Evolutionary conservation across 2,329 filamentous ascomycete genomes (phyloP), one percentile per base, ranked within the genome.

Genomic region (Phialophora tarda): DNA sequence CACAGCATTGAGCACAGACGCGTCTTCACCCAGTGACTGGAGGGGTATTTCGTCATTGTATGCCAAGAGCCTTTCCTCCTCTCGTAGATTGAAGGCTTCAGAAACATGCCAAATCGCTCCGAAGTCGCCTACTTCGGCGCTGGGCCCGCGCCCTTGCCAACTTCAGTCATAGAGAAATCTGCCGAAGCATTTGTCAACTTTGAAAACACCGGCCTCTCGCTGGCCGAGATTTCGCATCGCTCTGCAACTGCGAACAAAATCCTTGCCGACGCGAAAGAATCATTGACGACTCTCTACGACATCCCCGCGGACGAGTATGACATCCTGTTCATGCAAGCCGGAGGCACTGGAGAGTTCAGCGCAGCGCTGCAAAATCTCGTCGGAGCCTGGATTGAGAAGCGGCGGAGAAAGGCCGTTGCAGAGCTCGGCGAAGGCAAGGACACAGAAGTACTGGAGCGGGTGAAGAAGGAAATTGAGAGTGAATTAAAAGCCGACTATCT

Each of bases 211-310:
- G 94, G 94, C 65, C 84, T 97, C 62, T 93, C 93, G 60, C 85
- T 97, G 51, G 92, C 91, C 69, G 94, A 98, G 79, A 92, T 96
- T 77, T 94, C 91, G 10, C 94, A 98, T 78, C 91, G 94, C 71
- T 96, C 91, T 14, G 83, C 86, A 68, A 85, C 91, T 53, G 94
- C 94, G 28, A 86, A 87, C 70, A 86, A 88, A 69, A 92, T 98
- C 74, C 86, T 98, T 72, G 88, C 90, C 69, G 85, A 91, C 70
- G 86, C 92, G 69, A 95, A 96, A 78, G 85, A 87, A 38, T 88
- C 91, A 69, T 85, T 98, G 11, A 84, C 85, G 41, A 82, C 82
- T 24, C 90, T 91, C 72, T 88, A 97, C 64, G 90, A 94, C 73
- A 89, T 98, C 63, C 92, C 93, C 2, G 68, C 62, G 14, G 86